phyloP scores from a whole-genome alignment of 192 early-diverging fungal genomes.

The Podila minutissima region DNA sequence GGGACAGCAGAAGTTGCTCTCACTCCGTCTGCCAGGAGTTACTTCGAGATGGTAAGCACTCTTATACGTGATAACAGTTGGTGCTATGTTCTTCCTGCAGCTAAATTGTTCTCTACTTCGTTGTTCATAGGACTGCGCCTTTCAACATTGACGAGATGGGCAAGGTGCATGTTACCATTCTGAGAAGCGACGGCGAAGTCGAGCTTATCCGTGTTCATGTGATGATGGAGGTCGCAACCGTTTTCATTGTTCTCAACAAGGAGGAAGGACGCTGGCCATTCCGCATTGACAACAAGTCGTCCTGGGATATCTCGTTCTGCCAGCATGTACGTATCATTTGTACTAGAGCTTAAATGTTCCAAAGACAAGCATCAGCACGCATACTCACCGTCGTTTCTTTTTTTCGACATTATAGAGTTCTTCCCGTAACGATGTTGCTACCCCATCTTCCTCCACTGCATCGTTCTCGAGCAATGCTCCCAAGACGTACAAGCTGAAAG shows the following conservation, averaged over 20 bases:
- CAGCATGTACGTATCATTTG: conserved; percentile 67
- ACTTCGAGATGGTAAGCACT: conserved; percentile 74
- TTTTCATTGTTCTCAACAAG: conserved; percentile 87
- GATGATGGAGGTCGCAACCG: conserved; percentile 88
- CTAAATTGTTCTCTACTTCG: neutral
- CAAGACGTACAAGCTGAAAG: conserved; percentile 60
- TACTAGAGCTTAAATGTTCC: neutral
- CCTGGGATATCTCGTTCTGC: conserved; percentile 78
- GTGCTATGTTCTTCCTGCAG: neutral
- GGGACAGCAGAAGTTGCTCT: conserved; percentile 71
- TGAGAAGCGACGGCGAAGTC: conserved; percentile 64
- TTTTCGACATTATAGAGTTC: conserved; percentile 1
- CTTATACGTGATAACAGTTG: neutral
- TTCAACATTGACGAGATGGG: conserved; percentile 92
- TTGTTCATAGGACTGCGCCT: conserved; percentile 70
- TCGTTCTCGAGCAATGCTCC: conserved; percentile 47
- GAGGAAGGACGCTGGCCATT: conserved; percentile 91
- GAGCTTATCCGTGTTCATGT: conserved; percentile 85
- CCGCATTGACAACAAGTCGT: conserved; percentile 80
- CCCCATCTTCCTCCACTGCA: conserved; percentile 19
- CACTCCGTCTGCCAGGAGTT: conserved; percentile 69
- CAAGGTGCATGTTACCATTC: conserved; percentile 80
- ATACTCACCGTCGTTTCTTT: conserved; percentile 12
- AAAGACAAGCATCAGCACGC: neutral
- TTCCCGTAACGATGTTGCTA: conserved; percentile 11